Evolutionary conservation across 805 yeast genomes (phyloP), one percentile per base, ranked within the genome.

Genomic region (Tanozyma kutaoensis): DNA sequence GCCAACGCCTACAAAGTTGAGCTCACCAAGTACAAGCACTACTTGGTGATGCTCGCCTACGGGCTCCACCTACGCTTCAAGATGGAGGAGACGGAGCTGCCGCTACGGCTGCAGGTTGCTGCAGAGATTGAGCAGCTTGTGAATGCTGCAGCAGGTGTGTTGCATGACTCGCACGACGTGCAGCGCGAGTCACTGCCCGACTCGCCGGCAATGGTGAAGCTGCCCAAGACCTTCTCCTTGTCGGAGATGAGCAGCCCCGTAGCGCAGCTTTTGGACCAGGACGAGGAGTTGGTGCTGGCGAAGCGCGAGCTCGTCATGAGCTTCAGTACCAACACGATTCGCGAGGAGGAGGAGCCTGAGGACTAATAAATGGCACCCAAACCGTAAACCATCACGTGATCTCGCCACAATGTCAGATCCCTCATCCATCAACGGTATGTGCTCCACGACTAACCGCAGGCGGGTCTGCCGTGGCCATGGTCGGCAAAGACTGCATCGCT

Each of bases 401-500:
- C n/a, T n/a, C n/a, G n/a, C n/a, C n/a, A n/a, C n/a, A n/a, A 39
- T 76, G 84, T 74, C 82, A 24, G 85, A 77, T 55, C 85, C 85
- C 46, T 73, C 81, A 50, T 72, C 84, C 24, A 66, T 76, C 39
- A 77, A 77, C 48, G 84, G 75, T 64, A 57, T 34, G 71, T 58
- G 4, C 8, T 13, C 25, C 17, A 13, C 17, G 22, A 22, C 18
- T 12, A 5, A 12, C 12, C n/a, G 51, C 32, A 55, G 84, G 96
- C 58, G 98, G 99, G 57, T 69, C 94, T 37, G 95, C 94, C 28
- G 93, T 93, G 19, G 98, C 98, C 38, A 91, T 91, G 99, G 77
- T 77, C 15, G 99, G 99, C 44, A 86, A 93, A 49, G 96, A 85
- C 42, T 91, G 99, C 64, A 86, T 91, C 30, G 98, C 97, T 17